These are phyloP conservation scores for Orbilia brochopaga DNA, from an alignment of 2,329 filamentous ascomycete genomes.

Conservation along the genomic window DNA sequence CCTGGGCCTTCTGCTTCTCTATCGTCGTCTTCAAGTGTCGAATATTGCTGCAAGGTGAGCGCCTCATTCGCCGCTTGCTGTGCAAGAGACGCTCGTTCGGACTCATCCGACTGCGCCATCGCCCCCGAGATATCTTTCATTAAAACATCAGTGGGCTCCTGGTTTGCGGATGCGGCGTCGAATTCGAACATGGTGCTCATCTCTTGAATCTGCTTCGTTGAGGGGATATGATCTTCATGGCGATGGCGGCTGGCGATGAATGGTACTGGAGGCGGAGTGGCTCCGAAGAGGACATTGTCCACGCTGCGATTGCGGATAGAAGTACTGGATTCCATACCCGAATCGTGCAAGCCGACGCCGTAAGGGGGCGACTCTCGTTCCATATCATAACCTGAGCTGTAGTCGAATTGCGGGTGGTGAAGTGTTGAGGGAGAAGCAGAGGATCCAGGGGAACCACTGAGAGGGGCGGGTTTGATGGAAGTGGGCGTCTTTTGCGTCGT, in stretches of 20 bases:
- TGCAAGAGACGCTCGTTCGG: slow-evolving; percentile 24
- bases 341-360: slow-evolving; percentile 18
- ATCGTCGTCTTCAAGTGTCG: slow-evolving; percentile 40
- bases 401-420: slow-evolving; percentile 54
- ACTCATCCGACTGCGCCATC: slow-evolving; percentile 32
- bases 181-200: slow-evolving; percentile 49
- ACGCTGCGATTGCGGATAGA: slow-evolving; percentile 25
- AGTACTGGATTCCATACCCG: slow-evolving; percentile 19
- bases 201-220: slow-evolving; percentile 42
- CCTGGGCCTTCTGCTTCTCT: slow-evolving; percentile 21
- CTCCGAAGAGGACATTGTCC: slow-evolving; percentile 32
- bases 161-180: slow-evolving; percentile 40
- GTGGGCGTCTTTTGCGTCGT: slow-evolving; percentile 55
- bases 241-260: slow-evolving; percentile 22
- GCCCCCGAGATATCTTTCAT: slow-evolving; percentile 45
- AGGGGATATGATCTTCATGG: slow-evolving; percentile 34
- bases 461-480: slow-evolving; percentile 57
- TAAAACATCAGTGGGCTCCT: slow-evolving; percentile 30
- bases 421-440: slow-evolving; percentile 56
- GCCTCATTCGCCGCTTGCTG: slow-evolving; percentile 46
- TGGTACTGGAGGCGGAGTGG: slow-evolving; percentile 31
- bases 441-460: slow-evolving; percentile 57
- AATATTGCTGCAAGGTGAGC: slow-evolving; percentile 43
- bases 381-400: slow-evolving; percentile 47
- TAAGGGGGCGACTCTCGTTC: slow-evolving; percentile 38